Evolutionary conservation across 345 rosid species (phyloP), one percentile per base, ranked within the genome.

Genomic region (Viola odorata): DNA sequence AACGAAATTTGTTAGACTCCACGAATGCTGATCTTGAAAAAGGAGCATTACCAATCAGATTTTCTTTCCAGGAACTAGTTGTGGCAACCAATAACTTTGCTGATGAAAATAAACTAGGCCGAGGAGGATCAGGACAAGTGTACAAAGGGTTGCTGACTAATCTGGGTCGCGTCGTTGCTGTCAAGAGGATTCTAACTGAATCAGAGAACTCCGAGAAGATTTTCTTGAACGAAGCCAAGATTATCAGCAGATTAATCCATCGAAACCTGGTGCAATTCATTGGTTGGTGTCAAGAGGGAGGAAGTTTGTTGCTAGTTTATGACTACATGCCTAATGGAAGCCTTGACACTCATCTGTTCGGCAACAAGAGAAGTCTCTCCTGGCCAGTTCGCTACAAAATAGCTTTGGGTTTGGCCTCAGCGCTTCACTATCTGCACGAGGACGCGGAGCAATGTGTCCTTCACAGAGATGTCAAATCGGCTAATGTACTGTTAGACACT

Each of bases 391-490:
- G 88, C 9, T 55, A 78, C 70, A 83, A 69, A 58, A 72, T 78
- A 11, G 85, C 80, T 5, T 68, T 61, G 0, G 85, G 83, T 11
- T 64, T 80, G 62, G 83, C 85, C 16, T 74, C 85, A 3, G 78
- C 78, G 0, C 14, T 83, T 42, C 53, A 75, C 12, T 80, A 83
- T 58, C 83, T 83, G 23, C 88, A 83, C n/a, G 83, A 83, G 56
- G 85, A 80, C 45, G 74, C 80, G 81, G 85, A 76, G 45, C 83
- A 78, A 58, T 78, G 81, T 12, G 81, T 83, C 15, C 80, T 80
- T 8, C 85, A 80, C 5, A 67, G 85, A 45, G 87, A 82, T 60
- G 64, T 82, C 36, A 79, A 82, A 36, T 53, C 67, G 3, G 42
- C 40, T 17, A 63, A 63, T 5, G 17, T 63, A 11, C 7, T 63